A percentile compares a stretch with the other conserved stretches of the same genome.
Conservation (phyloP, 371 early-diverging fungal genomes). For the Circinella umbellata region DNA sequence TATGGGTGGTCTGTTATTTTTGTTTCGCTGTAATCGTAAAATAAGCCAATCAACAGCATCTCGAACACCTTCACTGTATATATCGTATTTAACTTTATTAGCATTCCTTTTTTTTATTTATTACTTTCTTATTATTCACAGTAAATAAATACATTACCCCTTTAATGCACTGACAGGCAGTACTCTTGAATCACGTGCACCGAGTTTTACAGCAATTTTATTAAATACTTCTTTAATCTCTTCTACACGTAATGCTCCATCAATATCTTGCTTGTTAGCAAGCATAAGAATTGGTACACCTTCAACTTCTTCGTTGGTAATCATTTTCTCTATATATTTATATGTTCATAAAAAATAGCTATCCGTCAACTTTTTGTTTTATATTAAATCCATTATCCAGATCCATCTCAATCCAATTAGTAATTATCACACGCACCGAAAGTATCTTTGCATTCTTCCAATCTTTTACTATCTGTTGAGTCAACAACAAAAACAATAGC, state of each 20-base stretch:
- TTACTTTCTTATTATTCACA: background rate
- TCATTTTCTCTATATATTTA: slow-evolving; percentile 62
- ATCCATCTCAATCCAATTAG: too few species aligned
- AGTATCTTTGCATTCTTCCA: slow-evolving; percentile 80
- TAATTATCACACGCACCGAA: slow-evolving; percentile 65
- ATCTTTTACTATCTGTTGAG: slow-evolving; percentile 76
- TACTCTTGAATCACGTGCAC: slow-evolving; percentile 73
- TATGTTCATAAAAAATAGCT: too few species aligned
- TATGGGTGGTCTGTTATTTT: slow-evolving; percentile 79
- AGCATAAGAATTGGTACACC: slow-evolving; percentile 93
- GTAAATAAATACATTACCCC: slow-evolving; percentile 60
- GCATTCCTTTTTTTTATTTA: background rate
- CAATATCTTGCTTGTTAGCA: slow-evolving; percentile 92
- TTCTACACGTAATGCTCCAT: slow-evolving; percentile 77
- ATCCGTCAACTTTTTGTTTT: too few species aligned
- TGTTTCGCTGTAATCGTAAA: slow-evolving; percentile 79
- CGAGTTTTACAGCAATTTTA: slow-evolving; percentile 82
- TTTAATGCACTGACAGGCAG: slow-evolving; percentile 79
- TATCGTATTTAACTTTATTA: background rate
- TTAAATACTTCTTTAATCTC: slow-evolving; percentile 93
- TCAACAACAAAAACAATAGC: slow-evolving; percentile 94
- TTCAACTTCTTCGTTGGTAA: slow-evolving; percentile 76
- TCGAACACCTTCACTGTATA: slow-evolving; percentile 75
- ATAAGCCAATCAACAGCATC: slow-evolving; percentile 90
- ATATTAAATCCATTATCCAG: too few species aligned